These are phyloP conservation scores for Candida jianshihensis DNA, from an alignment of 805 yeast genomes.

Conservation along the genomic window DNA sequence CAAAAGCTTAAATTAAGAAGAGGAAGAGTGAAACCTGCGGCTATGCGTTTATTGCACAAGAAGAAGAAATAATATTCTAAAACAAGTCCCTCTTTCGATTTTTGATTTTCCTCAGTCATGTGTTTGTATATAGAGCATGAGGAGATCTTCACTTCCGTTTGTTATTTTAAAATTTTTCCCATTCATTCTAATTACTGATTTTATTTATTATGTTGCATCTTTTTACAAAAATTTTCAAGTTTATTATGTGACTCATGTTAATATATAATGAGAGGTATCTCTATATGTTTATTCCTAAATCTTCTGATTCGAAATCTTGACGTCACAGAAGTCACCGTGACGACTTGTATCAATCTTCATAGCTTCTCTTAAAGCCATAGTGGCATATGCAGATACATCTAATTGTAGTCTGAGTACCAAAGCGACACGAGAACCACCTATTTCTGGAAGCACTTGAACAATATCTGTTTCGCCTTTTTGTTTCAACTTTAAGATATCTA, in stretches of 20 bases:
- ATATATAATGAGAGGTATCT: neutral
- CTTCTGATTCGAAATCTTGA: slow-evolving; percentile 16
- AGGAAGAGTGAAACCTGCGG: slow-evolving; percentile 11
- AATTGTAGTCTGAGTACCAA: slow-evolving; percentile 70
- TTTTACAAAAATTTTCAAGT: too few species aligned
- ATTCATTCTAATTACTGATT: neutral
- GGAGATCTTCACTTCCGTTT: too few species aligned
- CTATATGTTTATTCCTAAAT: neutral
- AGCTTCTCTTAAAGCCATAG: slow-evolving; percentile 93
- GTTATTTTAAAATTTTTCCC: neutral
- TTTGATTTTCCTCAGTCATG: too few species aligned
- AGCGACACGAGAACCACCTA: slow-evolving; percentile 45
- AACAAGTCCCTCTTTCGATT: too few species aligned
- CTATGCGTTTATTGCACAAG: neutral
- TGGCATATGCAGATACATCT: slow-evolving; percentile 88
- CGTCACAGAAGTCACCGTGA: slow-evolving; percentile 41
- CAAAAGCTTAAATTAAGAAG: slow-evolving; percentile 3
- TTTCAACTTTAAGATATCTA: slow-evolving; percentile 41
- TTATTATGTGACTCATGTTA: too few species aligned
- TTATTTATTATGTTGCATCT: neutral
- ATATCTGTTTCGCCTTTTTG: slow-evolving; percentile 18
- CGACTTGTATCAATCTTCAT: slow-evolving; percentile 70
- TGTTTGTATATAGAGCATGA: too few species aligned
- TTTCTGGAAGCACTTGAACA: slow-evolving; percentile 22
- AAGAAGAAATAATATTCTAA: slow-evolving; percentile 2